phyloP scores from a whole-genome alignment of 768 basidiomycete genomes.

The Tylopilus felleus region DNA sequence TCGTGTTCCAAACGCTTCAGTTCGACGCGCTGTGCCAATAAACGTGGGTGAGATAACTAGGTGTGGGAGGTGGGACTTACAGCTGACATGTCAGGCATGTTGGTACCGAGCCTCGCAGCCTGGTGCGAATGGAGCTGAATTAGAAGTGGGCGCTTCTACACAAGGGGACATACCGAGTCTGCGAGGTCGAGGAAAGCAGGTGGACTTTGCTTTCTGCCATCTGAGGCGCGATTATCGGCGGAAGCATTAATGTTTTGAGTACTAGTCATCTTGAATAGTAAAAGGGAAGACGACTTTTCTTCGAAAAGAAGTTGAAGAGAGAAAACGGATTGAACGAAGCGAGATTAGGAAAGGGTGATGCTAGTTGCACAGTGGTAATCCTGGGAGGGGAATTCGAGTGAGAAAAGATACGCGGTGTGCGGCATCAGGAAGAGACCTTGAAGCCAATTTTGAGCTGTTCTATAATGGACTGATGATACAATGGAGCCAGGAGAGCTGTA shows the following conservation, averaged over 20 bases:
- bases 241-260: conserved; percentile 68
- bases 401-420: conserved; percentile 20
- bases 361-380: conserved; percentile 68
- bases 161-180: conserved; percentile 67
- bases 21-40: conserved; percentile 66
- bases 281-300: conserved; percentile 48
- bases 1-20: conserved; percentile 85
- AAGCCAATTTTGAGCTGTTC: conserved; percentile 75
- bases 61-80: conserved; percentile 44
- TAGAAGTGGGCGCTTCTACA: conserved; percentile 7
- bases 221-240: conserved; percentile 68
- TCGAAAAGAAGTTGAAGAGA: conserved; percentile 47
- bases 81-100: conserved; percentile 83
- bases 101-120: conserved; percentile 82
- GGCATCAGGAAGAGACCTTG: conserved; percentile 45
- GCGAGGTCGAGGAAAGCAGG: conserved; percentile 92
- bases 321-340: conserved; percentile 49
- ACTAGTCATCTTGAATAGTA: conserved; percentile 62
- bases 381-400: conserved; percentile 33
- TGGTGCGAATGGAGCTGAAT: conserved; percentile 26
- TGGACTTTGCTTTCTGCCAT: conserved; percentile 80
- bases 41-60: conserved; percentile 5
- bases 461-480: conserved; percentile 82
- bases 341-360: conserved; percentile 51
- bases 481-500: conserved; percentile 50